Percentiles rank a stretch among this genome's conserved stretches.
These are phyloP conservation scores for Nannizzia gypsea DNA, from an alignment of 2,329 filamentous ascomycete species.

Conservation along the genomic window DNA sequence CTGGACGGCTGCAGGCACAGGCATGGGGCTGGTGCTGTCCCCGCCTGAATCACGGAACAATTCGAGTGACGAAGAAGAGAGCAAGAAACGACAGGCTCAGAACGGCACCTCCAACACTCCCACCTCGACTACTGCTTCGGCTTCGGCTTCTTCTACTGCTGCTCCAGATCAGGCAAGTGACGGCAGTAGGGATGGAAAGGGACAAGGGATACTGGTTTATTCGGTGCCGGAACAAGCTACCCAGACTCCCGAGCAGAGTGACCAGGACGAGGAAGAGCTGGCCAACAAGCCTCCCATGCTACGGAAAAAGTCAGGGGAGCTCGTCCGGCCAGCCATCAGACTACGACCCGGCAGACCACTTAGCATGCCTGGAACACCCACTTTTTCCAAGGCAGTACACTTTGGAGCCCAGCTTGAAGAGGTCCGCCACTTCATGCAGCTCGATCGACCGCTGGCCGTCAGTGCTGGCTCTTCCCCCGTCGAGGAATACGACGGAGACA, in stretches of 20 bases:
- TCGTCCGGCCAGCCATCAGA: constrained; percentile 83
- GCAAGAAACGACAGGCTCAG: constrained; percentile 15
- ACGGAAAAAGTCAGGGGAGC: constrained; percentile 93
- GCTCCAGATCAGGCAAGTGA: neutral
- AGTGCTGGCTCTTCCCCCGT: constrained; percentile 87
- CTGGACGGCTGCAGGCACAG: constrained; percentile 36
- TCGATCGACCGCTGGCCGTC: constrained; percentile 89
- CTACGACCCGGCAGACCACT: constrained; percentile 69
- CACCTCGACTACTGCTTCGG: no score
- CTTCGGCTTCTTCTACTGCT: no score
- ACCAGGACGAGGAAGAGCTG: constrained; percentile 51
- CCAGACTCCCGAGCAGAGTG: constrained; percentile 30
- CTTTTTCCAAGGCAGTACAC: constrained; percentile 93
- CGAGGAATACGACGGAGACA: constrained; percentile 75
- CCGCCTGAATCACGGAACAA: constrained; percentile 74
- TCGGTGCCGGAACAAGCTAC: constrained; percentile 18
- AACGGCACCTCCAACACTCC: no score
- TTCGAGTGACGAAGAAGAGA: constrained; percentile 72
- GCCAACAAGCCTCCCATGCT: constrained; percentile 75
- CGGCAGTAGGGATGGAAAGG: neutral
- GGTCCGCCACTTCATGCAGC: constrained; percentile 86
- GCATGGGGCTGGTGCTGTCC: constrained; percentile 69
- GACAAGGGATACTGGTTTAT: constrained; percentile 3
- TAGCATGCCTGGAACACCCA: constrained; percentile 94
- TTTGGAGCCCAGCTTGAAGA: constrained; percentile 96